Percentiles rank a stretch among this genome's conserved stretches.
These are phyloP conservation scores for Sordaria brevicollis DNA, from an alignment of 495 filamentous ascomycete genomes.

Conservation along the genomic window DNA sequence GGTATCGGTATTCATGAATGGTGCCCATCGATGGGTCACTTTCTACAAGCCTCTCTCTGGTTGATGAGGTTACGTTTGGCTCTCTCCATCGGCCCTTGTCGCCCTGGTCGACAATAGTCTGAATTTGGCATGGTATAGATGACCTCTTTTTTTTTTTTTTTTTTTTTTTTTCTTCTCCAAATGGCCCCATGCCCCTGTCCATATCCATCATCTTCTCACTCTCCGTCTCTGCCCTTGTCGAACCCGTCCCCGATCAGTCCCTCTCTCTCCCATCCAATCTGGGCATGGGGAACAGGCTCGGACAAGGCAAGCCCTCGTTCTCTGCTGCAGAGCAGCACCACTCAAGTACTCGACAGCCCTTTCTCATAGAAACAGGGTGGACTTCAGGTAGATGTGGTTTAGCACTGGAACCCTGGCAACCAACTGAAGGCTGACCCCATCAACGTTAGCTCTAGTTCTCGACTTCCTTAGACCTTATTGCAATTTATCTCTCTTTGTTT, in stretches of 20 bases:
- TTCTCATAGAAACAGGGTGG: not conserved
- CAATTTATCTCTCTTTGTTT: not conserved
- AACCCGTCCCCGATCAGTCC: not conserved
- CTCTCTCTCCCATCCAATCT: not conserved
- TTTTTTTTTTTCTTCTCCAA: not conserved
- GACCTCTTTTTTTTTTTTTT: not conserved
- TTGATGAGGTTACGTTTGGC: not conserved
- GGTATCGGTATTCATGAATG: no score
- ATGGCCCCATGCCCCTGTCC: not conserved
- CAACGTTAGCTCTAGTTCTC: not conserved
- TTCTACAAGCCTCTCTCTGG: not conserved
- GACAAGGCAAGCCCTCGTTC: not conserved
- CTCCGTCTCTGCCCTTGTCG: not conserved
- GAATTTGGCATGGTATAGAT: conserved; percentile 2
- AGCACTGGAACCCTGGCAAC: not conserved
- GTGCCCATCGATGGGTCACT: not conserved
- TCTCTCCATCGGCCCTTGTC: not conserved
- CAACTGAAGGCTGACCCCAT: not conserved
- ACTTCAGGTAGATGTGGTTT: not conserved
- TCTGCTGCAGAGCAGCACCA: not conserved
- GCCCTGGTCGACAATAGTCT: conserved; percentile 3
- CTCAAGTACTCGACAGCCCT: not conserved
- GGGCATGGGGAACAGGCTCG: not conserved
- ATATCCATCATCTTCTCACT: not conserved
- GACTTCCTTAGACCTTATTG: not conserved